Conservation (phyloP, 352 stramenopile species). For the Globisporangium barbulae region DNA sequence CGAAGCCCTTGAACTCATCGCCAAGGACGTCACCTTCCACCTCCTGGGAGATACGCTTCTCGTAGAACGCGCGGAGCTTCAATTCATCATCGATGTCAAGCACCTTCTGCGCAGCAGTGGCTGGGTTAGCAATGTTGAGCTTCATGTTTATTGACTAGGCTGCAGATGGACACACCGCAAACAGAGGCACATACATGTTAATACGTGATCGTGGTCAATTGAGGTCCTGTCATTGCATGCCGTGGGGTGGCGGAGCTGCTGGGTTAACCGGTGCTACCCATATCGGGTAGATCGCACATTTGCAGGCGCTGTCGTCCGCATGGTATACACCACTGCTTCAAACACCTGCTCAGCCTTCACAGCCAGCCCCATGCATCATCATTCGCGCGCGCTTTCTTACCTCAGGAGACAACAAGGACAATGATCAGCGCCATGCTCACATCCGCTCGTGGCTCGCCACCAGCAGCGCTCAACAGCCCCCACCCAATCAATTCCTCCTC, state of each 20-base stretch:
- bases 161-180: neutral
- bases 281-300: neutral
- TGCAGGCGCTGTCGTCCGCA: neutral
- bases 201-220: neutral
- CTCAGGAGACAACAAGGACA: slow-evolving; percentile 81
- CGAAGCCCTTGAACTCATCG: slow-evolving; percentile 99
- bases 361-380: neutral
- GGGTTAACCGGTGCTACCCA: neutral
- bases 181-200: slow-evolving; percentile 2
- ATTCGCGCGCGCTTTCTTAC: slow-evolving; percentile 27
- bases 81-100: slow-evolving; percentile 99
- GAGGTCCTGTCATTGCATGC: neutral
- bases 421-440: slow-evolving; percentile 24
- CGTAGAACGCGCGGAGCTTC: slow-evolving; percentile 98
- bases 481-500: slow-evolving; percentile 17
- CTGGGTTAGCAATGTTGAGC: slow-evolving; percentile 99
- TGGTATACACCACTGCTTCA: neutral
- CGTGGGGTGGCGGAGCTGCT: neutral
- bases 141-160: slow-evolving; percentile 85
- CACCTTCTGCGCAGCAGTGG: slow-evolving; percentile 97
- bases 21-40: slow-evolving; percentile 98
- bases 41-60: slow-evolving; percentile 99
- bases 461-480: slow-evolving; percentile 17
- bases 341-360: neutral
- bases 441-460: slow-evolving; percentile 2